Percentiles rank a stretch among this genome's conserved stretches.
These are phyloP conservation scores for Wickerhamomyces chambardii DNA, from an alignment of 805 yeast species.

Conservation along the genomic window DNA sequence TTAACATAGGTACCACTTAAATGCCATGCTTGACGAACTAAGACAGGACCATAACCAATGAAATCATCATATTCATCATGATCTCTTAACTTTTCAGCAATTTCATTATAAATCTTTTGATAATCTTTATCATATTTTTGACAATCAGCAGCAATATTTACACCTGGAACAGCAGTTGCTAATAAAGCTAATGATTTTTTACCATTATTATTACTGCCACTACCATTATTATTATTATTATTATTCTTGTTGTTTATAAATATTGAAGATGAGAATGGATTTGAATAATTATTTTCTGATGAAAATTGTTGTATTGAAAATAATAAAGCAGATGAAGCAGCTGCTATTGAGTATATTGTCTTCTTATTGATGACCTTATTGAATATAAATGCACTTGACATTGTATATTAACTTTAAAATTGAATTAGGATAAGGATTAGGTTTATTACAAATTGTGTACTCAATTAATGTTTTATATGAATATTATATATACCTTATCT, in stretches of 20 bases:
- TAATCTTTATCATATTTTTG: slow-evolving; percentile 38
- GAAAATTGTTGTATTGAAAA: slow-evolving; percentile 13
- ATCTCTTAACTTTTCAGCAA: slow-evolving; percentile 52
- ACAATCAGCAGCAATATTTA: slow-evolving; percentile 22
- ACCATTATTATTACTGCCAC: slow-evolving; percentile 10
- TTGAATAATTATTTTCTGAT: slow-evolving; percentile 6
- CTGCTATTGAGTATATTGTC: slow-evolving; percentile 13
- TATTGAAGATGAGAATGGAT: slow-evolving; percentile 1
- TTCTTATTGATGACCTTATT: slow-evolving; percentile 14
- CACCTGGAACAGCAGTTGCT: slow-evolving; percentile 25
- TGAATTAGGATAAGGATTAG: too few relatives aligned
- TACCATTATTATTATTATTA: slow-evolving; percentile 9
- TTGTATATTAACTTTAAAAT: too few relatives aligned
- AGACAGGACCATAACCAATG: slow-evolving; percentile 66
- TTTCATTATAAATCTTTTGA: slow-evolving; percentile 63
- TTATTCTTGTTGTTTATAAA: slow-evolving; percentile 9
- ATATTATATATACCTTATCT: too few relatives aligned
- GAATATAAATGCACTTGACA: too few relatives aligned
- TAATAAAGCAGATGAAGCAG: slow-evolving; percentile 24
- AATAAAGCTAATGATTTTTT: slow-evolving; percentile 11
- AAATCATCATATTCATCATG: slow-evolving; percentile 53
- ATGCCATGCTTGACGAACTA: slow-evolving; percentile 83
- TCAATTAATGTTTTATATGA: too few relatives aligned
- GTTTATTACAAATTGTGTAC: too few relatives aligned
- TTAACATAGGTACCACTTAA: slow-evolving; percentile 74